Evolutionary conservation across 202 grass and related monocot genomes (phyloP), one percentile per base, ranked within the genome.

Genomic region (Cymbopogon flexuosus): DNA sequence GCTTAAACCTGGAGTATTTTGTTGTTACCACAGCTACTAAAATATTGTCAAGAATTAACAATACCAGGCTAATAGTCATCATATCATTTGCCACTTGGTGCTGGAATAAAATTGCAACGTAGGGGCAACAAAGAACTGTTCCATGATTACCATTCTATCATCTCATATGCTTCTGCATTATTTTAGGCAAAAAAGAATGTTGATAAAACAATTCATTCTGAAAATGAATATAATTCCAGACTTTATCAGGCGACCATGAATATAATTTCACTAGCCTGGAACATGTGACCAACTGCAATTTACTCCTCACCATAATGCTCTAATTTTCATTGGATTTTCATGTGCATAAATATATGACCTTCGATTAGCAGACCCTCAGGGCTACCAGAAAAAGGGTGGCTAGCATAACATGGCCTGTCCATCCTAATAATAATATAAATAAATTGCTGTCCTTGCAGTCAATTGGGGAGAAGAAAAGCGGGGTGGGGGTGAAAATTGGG

Each of bases 391-490:
- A 68, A 41, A 40, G 49, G 65, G 61, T n/a, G 42, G 36, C 34
- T 68, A 74, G 40, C 49, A 79, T 41, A 61, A 40, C 62, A 79
- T 34, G 73, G 36, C 31, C 70, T 86, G 52, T 49, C 62, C 22
- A 62, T 42, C 37, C 40, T 88, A 46, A 79, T 42, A 46, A 79
- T 42, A 69, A 79, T 42, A 54, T 79, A 74, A 84, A 84, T 80
- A 88, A 84, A 73, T 69, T 78, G 29, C 30, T 86, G 66, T 76
- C 78, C 40, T 86, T 82, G 78, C 79, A 82, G 78, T 89, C 59
- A 73, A 89, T 79, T 82, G 68, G 58, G 52, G 58, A 13, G 45
- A 16, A 10, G 49, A 58, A 39, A 22, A 63, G 6, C 13, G 1
- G 0, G 47, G 36, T n/a, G 64, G 9, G 70, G 43, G 54, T 76